These are phyloP conservation scores for Candida sphagnicola DNA, from an alignment of 805 yeast species.

Conservation along the genomic window DNA sequence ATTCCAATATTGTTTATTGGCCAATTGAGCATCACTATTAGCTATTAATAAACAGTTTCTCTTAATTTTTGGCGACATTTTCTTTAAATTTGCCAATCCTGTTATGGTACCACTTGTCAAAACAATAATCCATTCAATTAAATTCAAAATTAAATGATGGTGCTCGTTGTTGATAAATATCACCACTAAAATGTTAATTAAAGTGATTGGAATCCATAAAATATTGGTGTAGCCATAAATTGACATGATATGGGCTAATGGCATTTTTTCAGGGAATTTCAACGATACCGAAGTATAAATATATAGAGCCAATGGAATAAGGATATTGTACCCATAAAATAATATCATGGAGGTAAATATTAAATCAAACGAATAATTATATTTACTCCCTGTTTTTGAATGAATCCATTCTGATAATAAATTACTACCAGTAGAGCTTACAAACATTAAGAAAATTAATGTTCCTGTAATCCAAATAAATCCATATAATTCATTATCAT, in stretches of 20 bases:
- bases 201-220: constrained; percentile 81
- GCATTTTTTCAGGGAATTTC: constrained; percentile 46
- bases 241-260: constrained; percentile 60
- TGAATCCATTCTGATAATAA: constrained; percentile 55
- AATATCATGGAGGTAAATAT: constrained; percentile 66
- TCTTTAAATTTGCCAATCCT: constrained; percentile 50
- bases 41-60: constrained; percentile 30
- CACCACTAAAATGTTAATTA: constrained; percentile 55
- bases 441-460: constrained; percentile 67
- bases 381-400: constrained; percentile 36
- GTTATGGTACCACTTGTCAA: constrained; percentile 57
- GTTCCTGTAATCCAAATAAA: constrained; percentile 90
- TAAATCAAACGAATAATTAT: constrained; percentile 56
- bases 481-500: constrained; percentile 71
- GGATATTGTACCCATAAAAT: constrained; percentile 71
- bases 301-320: constrained; percentile 59
- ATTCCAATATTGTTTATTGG: constrained; percentile 27
- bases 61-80: constrained; percentile 36
- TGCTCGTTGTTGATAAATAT: constrained; percentile 36
- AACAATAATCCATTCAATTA: constrained; percentile 63
- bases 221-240: constrained; percentile 83
- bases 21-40: constrained; percentile 26
- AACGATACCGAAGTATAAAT: constrained; percentile 47
- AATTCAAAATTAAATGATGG: constrained; percentile 37
- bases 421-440: constrained; percentile 68